Percentiles rank a stretch among this genome's conserved stretches.
Evolutionary conservation across 495 filamentous ascomycete genomes (phyloP).

Genomic region (Xylaria grammica): DNA sequence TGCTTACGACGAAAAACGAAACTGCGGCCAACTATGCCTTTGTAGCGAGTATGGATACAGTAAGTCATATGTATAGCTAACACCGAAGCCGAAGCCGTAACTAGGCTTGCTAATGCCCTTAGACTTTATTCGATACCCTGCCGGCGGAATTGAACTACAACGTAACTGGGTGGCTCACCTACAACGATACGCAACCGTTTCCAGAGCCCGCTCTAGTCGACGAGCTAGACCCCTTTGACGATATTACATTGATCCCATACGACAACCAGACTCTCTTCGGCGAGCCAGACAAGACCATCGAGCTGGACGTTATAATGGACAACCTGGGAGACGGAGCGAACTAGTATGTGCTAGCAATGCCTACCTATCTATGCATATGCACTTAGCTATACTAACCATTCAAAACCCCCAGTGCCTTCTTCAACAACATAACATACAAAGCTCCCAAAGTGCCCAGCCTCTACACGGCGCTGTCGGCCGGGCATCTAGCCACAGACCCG

Average conservation of each 20-base stretch:
- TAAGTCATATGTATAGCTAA: constrained; percentile 30
- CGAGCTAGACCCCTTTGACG: constrained; percentile 71
- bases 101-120: neutral
- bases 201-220: constrained; percentile 61
- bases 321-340: constrained; percentile 76
- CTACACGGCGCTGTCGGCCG: constrained; percentile 73
- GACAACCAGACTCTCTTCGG: constrained; percentile 63
- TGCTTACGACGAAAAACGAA: constrained; percentile 69
- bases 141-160: constrained; percentile 73
- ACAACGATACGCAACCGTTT: constrained; percentile 64
- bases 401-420: constrained; percentile 63
- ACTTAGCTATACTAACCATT: neutral
- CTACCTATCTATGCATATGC: neutral
- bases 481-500: constrained; percentile 64
- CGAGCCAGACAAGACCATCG: constrained; percentile 64
- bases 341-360: constrained; percentile 57
- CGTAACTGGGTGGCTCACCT: constrained; percentile 79
- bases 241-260: constrained; percentile 69
- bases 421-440: constrained; percentile 80
- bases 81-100: neutral
- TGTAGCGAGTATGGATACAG: constrained; percentile 64
- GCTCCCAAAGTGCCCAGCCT: constrained; percentile 78
- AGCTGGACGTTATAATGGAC: constrained; percentile 71
- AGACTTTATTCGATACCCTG: constrained; percentile 73
- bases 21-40: constrained; percentile 71